Evolutionary conservation across 768 basidiomycete genomes (phyloP), one percentile per base, ranked within the genome.

Genomic region (Auriculariales sp.): DNA sequence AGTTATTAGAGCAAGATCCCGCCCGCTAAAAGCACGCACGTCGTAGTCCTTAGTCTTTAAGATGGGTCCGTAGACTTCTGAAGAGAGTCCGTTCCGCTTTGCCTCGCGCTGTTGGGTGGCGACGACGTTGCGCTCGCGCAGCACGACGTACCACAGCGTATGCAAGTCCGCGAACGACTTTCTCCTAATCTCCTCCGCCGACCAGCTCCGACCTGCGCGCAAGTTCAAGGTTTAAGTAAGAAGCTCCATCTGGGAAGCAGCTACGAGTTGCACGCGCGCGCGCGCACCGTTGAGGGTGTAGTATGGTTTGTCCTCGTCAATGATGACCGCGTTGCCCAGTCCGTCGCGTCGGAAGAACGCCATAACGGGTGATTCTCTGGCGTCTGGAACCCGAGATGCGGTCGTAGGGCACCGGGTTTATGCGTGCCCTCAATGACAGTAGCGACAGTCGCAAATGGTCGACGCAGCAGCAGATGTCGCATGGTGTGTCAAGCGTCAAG

Each of bases 81-180:
- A n/a, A n/a, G n/a, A n/a, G n/a, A n/a, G n/a, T 12, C 77, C 78
- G 55, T 83, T 60, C 56, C 89, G 69, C 54, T 83, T 71, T 34
- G 73, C 70, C 60, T 92, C 90, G 55, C 85, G 85, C 53, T 69
- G 72, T 63, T 98, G 93, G 7, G 92, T 89, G 9, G 86, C 83
- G 50, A 97, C 71, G 25, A 94, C 69, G 65, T 98, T 99, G 3
- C 86, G 76, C 64, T 99, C 95, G 55, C 89, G 73, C 42, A 91
- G 59, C 24, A 90, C 68, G 45, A 97, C 72, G 62, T 94, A 97
- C 94, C 95, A 99, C 31, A 99, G 71, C 7, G 81, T 85, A 64
- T 99, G 95, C 54, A 99, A 68, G 61, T 98, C 93, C 52, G 78
- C 75, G 70, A 98, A 98, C 54, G 79, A 86, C 66, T 97, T 97